Base-by-base conservation (phyloP, 805 yeast genomes). In the Saccharomycopsis amapae region DNA sequence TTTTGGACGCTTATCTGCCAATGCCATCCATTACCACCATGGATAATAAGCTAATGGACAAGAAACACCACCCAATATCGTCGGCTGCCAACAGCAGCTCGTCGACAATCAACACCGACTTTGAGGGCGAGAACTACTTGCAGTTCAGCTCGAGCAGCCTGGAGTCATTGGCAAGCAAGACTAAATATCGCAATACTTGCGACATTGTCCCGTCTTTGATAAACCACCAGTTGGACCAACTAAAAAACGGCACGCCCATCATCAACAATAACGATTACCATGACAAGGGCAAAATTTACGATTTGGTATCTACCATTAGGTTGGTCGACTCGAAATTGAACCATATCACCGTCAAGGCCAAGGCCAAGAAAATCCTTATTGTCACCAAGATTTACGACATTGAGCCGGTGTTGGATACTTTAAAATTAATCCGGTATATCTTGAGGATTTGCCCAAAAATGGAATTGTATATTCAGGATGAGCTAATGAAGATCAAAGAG, bases 381-480 rank as follows among this genome's bases (percentile, higher is more conserved):
- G 50, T 62, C 4, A 58, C 65, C 13, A 62, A 62, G 44, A 51
- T 62, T 9, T 54, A 56, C 42, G 66, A 62, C 40, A 46, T 56
- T 4, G 62, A 59, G 33, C 65, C 66, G 5, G 56, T 59, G 6
- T n/a, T 38, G 13, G 58, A 59, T 52, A 58, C 65, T 2, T 45
- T 46, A 10, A 35, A 40, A 24, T 50, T 62, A 0, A 43, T 56
- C 1, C 42, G 53, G 34, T 58, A 52, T 48, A 36, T 61, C 2
- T 38, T 62, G n/a, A 7, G 23, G 12, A 7, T 24, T 15, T 25
- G 32, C 19, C 38, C 38, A 10, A 78, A 78, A 55, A 73, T 76
- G 1, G 65, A 62, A 2, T 78, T 77, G 1, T 58, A 87, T 25
- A 54, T 66, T 5, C 67, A 63, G 35, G 75, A 73, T 33, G 51